Conservation (phyloP, 805 yeast species). For the Ogataea polymorpha region DNA sequence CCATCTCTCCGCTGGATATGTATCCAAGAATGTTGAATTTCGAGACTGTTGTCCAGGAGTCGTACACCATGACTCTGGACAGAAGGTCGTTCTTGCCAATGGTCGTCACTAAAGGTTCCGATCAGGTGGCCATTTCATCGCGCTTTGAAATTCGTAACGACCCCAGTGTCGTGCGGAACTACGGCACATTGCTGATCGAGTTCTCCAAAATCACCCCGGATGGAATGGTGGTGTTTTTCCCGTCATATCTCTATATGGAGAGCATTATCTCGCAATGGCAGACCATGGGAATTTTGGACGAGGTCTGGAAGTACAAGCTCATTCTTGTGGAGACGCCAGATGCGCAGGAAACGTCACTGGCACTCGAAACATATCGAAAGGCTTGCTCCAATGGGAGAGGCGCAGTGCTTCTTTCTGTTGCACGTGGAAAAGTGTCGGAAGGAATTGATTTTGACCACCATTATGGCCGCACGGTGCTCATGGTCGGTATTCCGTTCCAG, state of each 20-base stretch:
- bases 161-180: slow-evolving; percentile 95
- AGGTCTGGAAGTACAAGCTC: slow-evolving; percentile 96
- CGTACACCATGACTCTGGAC: slow-evolving; percentile 93
- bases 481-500: slow-evolving; percentile 99
- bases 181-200: slow-evolving; percentile 88
- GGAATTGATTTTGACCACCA: slow-evolving; percentile 99
- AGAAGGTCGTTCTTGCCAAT: slow-evolving; percentile 90
- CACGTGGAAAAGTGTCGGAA: slow-evolving; percentile 98
- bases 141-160: slow-evolving; percentile 96
- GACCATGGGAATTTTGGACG: slow-evolving; percentile 95
- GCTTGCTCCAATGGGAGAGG: slow-evolving; percentile 98
- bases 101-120: slow-evolving; percentile 96
- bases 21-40: slow-evolving; percentile 95
- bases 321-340: slow-evolving; percentile 98
- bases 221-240: slow-evolving; percentile 97
- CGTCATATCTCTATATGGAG: slow-evolving; percentile 96
- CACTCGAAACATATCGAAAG: slow-evolving; percentile 89
- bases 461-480: slow-evolving; percentile 92
- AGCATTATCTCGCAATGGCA: slow-evolving; percentile 99
- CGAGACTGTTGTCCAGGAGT: slow-evolving; percentile 89
- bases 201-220: slow-evolving; percentile 96
- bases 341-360: slow-evolving; percentile 96
- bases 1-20: slow-evolving; percentile 98
- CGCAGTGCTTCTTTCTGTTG: slow-evolving; percentile 92
- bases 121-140: slow-evolving; percentile 95